Conservation (phyloP, 805 yeast genomes). For the Metschnikowia similis region DNA sequence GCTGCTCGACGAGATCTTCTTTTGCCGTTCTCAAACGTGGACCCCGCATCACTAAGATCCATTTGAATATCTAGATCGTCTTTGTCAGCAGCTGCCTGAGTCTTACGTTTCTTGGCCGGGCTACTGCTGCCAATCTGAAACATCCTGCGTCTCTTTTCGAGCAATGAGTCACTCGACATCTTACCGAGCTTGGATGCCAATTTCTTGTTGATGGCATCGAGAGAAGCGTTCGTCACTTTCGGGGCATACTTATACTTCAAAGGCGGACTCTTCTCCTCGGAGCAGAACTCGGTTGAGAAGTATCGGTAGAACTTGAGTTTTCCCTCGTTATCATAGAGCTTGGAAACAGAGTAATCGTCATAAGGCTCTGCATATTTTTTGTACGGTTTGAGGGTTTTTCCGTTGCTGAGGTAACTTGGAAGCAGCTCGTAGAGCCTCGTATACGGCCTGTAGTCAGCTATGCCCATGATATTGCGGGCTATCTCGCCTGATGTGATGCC, state of each 20-base stretch:
- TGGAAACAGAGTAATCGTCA: slow-evolving; percentile 38
- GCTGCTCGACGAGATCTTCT: slow-evolving; percentile 1
- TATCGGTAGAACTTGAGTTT: slow-evolving; percentile 69
- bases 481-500: slow-evolving; percentile 65
- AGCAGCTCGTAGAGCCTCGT: slow-evolving; percentile 48
- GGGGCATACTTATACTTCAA: slow-evolving; percentile 8
- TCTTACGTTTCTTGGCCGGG: neutral
- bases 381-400: slow-evolving; percentile 21
- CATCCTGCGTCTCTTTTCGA: slow-evolving; percentile 17
- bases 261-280: slow-evolving; percentile 11
- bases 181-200: slow-evolving; percentile 22
- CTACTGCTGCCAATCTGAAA: neutral
- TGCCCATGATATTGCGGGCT: slow-evolving; percentile 49
- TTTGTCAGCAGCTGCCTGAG: neutral
- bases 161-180: slow-evolving; percentile 21
- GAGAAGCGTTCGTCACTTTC: slow-evolving; percentile 8
- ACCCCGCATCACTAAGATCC: neutral
- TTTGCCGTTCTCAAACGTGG: neutral
- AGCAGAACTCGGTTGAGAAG: slow-evolving; percentile 20
- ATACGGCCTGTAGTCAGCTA: slow-evolving; percentile 47
- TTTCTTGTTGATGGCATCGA: slow-evolving; percentile 17
- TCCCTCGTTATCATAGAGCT: slow-evolving; percentile 70
- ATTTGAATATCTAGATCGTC: neutral
- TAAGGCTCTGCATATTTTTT: slow-evolving; percentile 27
- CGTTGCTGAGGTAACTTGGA: slow-evolving; percentile 35